Percentiles rank a stretch among this genome's conserved stretches.
These are phyloP conservation scores for Paralagenidium karlingii DNA, from an alignment of 352 stramenopile genomes.

Conservation along the genomic window DNA sequence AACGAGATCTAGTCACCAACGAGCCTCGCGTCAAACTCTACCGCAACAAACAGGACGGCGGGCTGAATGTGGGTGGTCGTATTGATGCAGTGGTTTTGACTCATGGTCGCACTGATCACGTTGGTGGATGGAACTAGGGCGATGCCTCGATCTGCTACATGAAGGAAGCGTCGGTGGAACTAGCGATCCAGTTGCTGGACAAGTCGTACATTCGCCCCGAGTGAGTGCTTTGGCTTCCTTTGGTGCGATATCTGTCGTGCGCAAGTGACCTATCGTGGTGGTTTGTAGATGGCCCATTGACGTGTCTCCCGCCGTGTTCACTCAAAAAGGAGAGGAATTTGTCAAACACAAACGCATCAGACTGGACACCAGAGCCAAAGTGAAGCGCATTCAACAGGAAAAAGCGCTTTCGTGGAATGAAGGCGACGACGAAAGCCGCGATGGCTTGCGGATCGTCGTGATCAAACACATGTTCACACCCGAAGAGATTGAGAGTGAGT, in stretches of 20 bases:
- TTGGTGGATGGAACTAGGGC: conserved; percentile 27
- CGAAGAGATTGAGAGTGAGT: conserved; percentile 60
- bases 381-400: conserved; percentile 81
- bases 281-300: conserved; percentile 50
- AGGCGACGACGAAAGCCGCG: conserved; percentile 85
- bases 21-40: conserved; percentile 96
- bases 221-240: conserved; percentile 36
- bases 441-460: conserved; percentile 92
- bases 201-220: conserved; percentile 72
- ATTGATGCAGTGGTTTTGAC: neutral
- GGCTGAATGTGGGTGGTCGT: conserved; percentile 67
- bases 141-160: conserved; percentile 95
- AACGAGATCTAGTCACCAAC: conserved; percentile 87
- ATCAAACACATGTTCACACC: conserved; percentile 94
- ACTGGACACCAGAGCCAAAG: conserved; percentile 71
- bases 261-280: conserved; percentile 4
- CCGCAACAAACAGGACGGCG: conserved; percentile 67
- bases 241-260: conserved; percentile 5
- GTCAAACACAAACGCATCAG: conserved; percentile 71
- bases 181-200: conserved; percentile 92
- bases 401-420: conserved; percentile 92
- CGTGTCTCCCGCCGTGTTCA: conserved; percentile 72
- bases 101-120: neutral
- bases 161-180: conserved; percentile 89
- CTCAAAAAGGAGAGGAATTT: conserved; percentile 76